These are phyloP conservation scores for Pyrenophora tritici-repentis DNA, from an alignment of 2,329 filamentous ascomycete species.

Conservation along the genomic window DNA sequence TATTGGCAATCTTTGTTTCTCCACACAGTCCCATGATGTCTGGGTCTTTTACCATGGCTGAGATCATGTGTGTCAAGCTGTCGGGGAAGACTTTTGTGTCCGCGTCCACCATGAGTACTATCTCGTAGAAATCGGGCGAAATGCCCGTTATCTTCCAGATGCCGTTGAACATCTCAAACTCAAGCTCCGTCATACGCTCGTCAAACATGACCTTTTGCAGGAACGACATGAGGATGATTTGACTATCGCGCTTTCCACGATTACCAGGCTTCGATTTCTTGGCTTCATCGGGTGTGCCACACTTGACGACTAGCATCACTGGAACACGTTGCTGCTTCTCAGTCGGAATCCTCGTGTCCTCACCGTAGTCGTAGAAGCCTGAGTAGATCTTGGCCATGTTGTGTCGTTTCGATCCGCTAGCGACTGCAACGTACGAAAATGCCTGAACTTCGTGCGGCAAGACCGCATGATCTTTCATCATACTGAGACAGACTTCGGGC, in stretches of 20 bases:
- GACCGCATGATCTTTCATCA: constrained; percentile 91
- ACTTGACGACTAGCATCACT: constrained; percentile 97
- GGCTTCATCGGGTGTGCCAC: constrained; percentile 86
- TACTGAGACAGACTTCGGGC: constrained; percentile 84
- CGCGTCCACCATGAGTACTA: constrained; percentile 98
- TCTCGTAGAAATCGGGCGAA: constrained; percentile 96
- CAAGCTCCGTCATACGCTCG: constrained; percentile 98
- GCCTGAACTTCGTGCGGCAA: constrained; percentile 80
- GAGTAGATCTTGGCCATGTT: constrained; percentile 99
- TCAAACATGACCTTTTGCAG: constrained; percentile 99
- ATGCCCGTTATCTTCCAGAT: constrained; percentile 99
- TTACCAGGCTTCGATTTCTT: constrained; percentile 88
- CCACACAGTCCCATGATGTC: constrained; percentile 99
- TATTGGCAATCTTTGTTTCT: constrained; percentile 99
- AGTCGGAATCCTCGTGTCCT: constrained; percentile 73
- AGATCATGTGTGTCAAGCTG: constrained; percentile 97
- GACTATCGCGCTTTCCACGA: constrained; percentile 96
- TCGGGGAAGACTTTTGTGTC: constrained; percentile 99
- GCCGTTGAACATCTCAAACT: constrained; percentile 99
- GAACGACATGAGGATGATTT: constrained; percentile 99
- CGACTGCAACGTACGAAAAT: constrained; percentile 95
- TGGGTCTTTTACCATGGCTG: constrained; percentile 97
- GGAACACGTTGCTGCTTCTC: constrained; percentile 96
- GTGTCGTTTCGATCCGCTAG: constrained; percentile 94
- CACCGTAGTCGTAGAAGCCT: constrained; percentile 96